Percentiles rank a stretch among this genome's conserved stretches.
Conservation (phyloP, 2,329 filamentous ascomycete species). For the Fusarium staphyleae region DNA sequence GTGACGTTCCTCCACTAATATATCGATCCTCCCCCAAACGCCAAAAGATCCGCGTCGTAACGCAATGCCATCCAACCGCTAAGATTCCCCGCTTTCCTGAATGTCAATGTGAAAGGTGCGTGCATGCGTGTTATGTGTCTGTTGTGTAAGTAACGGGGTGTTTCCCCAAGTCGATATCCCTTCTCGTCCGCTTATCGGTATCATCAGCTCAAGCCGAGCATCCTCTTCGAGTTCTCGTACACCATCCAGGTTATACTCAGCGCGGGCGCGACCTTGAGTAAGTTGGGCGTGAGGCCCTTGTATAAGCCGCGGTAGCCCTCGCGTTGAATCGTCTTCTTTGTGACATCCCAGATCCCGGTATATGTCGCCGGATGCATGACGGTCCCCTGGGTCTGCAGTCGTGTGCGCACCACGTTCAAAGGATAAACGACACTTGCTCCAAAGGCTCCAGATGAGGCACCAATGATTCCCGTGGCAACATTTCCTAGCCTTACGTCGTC, state of each 20-base stretch:
- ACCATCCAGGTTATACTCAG: conserved; percentile 95
- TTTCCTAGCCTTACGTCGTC: conserved; percentile 84
- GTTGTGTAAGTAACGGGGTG: conserved; percentile 7
- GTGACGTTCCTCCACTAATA: conserved; percentile 24
- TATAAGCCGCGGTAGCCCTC: conserved; percentile 90
- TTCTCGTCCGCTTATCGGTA: conserved; percentile 1
- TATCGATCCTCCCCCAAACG: conserved; percentile 37
- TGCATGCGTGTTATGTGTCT: conserved; percentile 24
- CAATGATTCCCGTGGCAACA: conserved; percentile 85
- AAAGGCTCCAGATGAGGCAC: conserved; percentile 88
- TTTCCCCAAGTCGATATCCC: conserved; percentile 5
- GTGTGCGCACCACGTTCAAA: conserved; percentile 88
- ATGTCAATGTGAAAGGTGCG: conserved; percentile 32
- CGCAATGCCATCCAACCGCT: conserved; percentile 41
- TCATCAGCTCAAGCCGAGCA: conserved; percentile 61
- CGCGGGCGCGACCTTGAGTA: conserved; percentile 94
- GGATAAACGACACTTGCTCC: conserved; percentile 96
- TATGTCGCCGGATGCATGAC: conserved; percentile 91
- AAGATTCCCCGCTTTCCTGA: conserved; percentile 39
- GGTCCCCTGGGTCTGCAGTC: conserved; percentile 93
- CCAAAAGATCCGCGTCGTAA: conserved; percentile 33
- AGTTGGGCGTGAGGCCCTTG: conserved; percentile 92
- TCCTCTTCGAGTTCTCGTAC: conserved; percentile 86
- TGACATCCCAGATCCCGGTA: conserved; percentile 88
- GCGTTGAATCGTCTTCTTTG: conserved; percentile 78